Percentiles rank a stretch among this genome's conserved stretches.
These are phyloP conservation scores for Trichoderma sp. DNA, from an alignment of 2,329 filamentous ascomycete species.

Conservation along the genomic window DNA sequence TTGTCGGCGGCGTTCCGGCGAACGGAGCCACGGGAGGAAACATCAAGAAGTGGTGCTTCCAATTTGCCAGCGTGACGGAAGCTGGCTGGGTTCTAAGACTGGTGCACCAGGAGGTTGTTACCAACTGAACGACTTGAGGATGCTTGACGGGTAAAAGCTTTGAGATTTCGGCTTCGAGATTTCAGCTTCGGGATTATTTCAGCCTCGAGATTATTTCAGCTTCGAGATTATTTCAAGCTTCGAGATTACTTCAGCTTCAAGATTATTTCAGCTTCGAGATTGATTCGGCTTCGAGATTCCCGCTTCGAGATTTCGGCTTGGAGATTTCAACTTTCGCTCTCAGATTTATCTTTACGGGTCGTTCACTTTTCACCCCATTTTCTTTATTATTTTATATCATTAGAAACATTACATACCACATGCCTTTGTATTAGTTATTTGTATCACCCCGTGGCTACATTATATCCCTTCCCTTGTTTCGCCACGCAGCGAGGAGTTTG, in stretches of 20 bases:
- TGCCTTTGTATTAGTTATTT: background rate
- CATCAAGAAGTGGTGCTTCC: conserved; percentile 66
- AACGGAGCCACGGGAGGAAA: conserved; percentile 54
- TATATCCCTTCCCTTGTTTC: conserved; percentile 3
- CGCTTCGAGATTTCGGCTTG: too few relatives aligned
- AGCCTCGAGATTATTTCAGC: background rate
- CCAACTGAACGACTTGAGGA: conserved; percentile 29
- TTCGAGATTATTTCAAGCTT: background rate
- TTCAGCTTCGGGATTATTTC: background rate
- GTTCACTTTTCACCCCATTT: background rate
- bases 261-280: background rate
- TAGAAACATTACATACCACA: conserved; percentile 11
- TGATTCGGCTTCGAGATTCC: background rate
- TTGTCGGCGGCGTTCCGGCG: conserved; percentile 53
- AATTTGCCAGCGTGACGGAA: conserved; percentile 55
- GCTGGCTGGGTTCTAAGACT: conserved; percentile 58
- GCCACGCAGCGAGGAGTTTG: conserved; percentile 9
- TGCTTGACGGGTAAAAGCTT: background rate
- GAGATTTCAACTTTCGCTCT: background rate
- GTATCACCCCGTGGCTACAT: background rate
- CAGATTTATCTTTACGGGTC: background rate
- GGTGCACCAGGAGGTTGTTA: conserved; percentile 58
- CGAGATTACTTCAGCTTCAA: background rate
- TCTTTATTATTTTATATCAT: background rate
- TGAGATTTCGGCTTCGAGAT: background rate